Percentiles rank a stretch among this genome's conserved stretches.
These are phyloP conservation scores for Saccharomycopsis sp. DNA, from an alignment of 805 yeast species.

Conservation along the genomic window DNA sequence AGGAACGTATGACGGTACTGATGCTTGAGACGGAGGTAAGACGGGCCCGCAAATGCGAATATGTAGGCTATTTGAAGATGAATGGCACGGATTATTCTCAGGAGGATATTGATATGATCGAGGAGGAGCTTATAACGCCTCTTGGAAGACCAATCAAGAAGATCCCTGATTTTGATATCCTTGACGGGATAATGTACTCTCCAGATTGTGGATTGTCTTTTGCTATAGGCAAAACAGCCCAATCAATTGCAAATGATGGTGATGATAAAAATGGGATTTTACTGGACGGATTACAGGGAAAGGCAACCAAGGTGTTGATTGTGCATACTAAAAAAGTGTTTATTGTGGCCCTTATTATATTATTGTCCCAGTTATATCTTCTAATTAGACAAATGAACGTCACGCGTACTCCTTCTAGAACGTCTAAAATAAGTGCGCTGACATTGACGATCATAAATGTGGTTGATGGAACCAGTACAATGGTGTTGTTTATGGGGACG, in stretches of 20 bases:
- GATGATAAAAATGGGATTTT: constrained; percentile 28
- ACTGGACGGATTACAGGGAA: neutral
- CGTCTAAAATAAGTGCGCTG: constrained; percentile 67
- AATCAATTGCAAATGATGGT: constrained; percentile 26
- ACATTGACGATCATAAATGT: constrained; percentile 56
- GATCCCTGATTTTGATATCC: constrained; percentile 51
- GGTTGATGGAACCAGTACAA: constrained; percentile 63
- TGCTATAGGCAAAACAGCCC: constrained; percentile 24
- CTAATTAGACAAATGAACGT: constrained; percentile 63
- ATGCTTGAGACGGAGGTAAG: constrained; percentile 7
- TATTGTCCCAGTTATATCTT: constrained; percentile 49
- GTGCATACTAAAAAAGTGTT: constrained; percentile 34
- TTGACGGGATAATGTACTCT: constrained; percentile 61
- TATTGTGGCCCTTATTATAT: constrained; percentile 38
- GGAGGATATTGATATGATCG: constrained; percentile 53
- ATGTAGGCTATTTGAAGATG: constrained; percentile 59
- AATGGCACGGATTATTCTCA: constrained; percentile 36
- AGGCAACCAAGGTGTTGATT: constrained; percentile 24
- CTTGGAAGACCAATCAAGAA: constrained; percentile 66
- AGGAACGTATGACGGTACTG: neutral
- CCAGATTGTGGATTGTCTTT: constrained; percentile 80
- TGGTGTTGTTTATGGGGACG: constrained; percentile 47
- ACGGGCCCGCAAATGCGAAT: constrained; percentile 56
- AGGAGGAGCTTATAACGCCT: constrained; percentile 66
- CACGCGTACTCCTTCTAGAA: constrained; percentile 72